A percentile compares a stretch with the other conserved stretches of the same genome.
Conservation (phyloP, 108 stramenopile species). For the Pseudonitzschia multiseries region DNA sequence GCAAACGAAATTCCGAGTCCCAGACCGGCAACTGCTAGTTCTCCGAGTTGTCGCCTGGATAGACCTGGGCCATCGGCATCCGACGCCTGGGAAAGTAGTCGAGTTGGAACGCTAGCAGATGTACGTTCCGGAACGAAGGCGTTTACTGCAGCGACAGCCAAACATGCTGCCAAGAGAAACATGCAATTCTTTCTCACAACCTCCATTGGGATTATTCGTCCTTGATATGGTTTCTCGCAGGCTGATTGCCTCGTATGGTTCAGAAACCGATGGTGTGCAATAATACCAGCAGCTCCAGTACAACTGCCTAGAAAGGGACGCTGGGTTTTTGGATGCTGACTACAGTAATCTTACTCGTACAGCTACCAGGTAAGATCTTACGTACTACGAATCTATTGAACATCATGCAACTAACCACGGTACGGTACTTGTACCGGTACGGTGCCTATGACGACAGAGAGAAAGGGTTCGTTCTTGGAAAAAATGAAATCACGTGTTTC, state of each 20-base stretch:
- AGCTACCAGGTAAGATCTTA: no score
- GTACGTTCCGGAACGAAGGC: slow-evolving; percentile 1
- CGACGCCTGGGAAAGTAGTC: not conserved
- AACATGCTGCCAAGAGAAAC: not conserved
- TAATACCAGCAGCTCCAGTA: no score
- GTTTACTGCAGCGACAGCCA: slow-evolving; percentile 6
- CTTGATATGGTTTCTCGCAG: not conserved
- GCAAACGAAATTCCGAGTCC: slow-evolving; percentile 66
- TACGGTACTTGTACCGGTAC: no score
- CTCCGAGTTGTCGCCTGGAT: slow-evolving; percentile 57
- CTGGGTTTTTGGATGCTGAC: no score
- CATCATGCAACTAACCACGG: no score
- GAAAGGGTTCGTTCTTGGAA: not conserved
- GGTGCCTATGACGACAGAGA: not conserved
- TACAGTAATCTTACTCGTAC: no score
- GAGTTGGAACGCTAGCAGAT: not conserved
- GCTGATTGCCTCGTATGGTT: not conserved
- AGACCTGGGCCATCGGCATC: slow-evolving; percentile 18
- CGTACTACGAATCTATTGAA: no score
- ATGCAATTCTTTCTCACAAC: not conserved
- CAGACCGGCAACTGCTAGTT: slow-evolving; percentile 54
- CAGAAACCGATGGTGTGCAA: no score
- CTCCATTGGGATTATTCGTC: not conserved
- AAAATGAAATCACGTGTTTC: not conserved
- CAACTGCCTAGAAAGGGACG: no score